phyloP scores from a whole-genome alignment of 495 filamentous ascomycete species.

The Tetracladium setigerum region DNA sequence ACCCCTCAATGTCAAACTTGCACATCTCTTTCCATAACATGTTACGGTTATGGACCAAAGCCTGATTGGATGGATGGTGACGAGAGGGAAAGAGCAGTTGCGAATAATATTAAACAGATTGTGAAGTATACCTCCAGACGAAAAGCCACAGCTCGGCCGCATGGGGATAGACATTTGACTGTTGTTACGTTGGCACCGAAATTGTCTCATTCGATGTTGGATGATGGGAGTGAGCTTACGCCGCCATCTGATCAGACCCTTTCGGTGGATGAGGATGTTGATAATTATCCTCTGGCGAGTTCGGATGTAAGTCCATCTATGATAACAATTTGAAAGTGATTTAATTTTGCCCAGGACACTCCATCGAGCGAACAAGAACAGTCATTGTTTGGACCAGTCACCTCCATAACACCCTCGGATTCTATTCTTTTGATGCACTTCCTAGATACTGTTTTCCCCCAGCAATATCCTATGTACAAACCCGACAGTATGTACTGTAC shows the following conservation, averaged over 20 bases:
- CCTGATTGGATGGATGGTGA: constrained; percentile 32
- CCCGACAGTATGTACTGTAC: constrained; percentile 36
- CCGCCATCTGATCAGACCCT: constrained; percentile 1
- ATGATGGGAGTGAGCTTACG: neutral
- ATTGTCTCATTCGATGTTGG: neutral
- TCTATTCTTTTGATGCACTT: constrained; percentile 13
- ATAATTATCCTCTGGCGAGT: neutral
- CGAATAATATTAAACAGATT: constrained; percentile 4
- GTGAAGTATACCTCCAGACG: constrained; percentile 4
- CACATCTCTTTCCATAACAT: constrained; percentile 24
- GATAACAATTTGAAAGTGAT: neutral
- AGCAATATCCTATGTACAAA: constrained; percentile 15
- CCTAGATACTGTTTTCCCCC: constrained; percentile 13
- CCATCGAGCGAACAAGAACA: neutral
- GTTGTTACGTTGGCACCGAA: neutral
- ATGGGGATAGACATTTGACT: constrained; percentile 4
- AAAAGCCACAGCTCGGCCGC: constrained; percentile 10
- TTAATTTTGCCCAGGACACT: constrained; percentile 1
- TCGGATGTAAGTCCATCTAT: neutral
- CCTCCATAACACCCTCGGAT: neutral
- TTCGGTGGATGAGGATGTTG: neutral
- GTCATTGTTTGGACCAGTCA: neutral
- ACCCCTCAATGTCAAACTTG: constrained; percentile 26
- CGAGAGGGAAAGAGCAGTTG: constrained; percentile 10
- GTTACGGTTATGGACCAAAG: constrained; percentile 27